Evolutionary conservation across 345 rosid species (phyloP).

Genomic region (Syzygium aromaticum): DNA sequence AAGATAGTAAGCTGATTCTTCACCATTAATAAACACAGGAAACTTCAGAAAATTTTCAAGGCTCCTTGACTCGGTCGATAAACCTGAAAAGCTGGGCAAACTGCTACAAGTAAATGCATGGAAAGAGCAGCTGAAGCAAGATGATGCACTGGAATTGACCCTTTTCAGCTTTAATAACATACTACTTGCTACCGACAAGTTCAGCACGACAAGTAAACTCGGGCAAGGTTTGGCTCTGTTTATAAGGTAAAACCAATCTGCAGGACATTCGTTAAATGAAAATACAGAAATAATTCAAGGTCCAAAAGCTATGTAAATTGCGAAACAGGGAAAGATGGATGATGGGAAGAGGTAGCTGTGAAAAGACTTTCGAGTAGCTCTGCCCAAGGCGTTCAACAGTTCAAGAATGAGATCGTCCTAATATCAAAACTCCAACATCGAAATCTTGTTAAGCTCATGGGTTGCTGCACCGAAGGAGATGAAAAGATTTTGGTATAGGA

Average conservation of each 20-base stretch:
- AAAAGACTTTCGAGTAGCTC: constrained; percentile 48
- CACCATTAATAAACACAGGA: background rate
- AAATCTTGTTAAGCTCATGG: constrained; percentile 50
- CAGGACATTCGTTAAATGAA: background rate
- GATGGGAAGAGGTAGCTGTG: constrained; percentile 47
- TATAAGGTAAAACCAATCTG: background rate
- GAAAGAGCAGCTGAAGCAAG: background rate
- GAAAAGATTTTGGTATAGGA: constrained; percentile 57
- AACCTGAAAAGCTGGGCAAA: background rate
- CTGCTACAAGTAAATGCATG: background rate
- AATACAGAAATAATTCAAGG: background rate
- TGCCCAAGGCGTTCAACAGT: constrained; percentile 48
- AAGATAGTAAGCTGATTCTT: background rate
- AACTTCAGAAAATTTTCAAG: background rate
- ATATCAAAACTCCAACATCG: constrained; percentile 54
- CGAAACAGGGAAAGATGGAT: constrained; percentile 30
- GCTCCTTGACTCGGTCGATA: background rate
- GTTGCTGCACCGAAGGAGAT: constrained; percentile 48
- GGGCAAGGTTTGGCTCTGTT: constrained; percentile 3
- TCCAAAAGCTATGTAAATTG: background rate
- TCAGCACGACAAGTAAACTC: background rate
- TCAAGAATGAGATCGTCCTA: constrained; percentile 45
- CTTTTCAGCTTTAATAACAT: background rate
- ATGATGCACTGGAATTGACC: background rate
- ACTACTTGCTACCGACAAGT: background rate